Conservation (phyloP, 75 land plant genomes). For the Chamaecyparis obtusa region DNA sequence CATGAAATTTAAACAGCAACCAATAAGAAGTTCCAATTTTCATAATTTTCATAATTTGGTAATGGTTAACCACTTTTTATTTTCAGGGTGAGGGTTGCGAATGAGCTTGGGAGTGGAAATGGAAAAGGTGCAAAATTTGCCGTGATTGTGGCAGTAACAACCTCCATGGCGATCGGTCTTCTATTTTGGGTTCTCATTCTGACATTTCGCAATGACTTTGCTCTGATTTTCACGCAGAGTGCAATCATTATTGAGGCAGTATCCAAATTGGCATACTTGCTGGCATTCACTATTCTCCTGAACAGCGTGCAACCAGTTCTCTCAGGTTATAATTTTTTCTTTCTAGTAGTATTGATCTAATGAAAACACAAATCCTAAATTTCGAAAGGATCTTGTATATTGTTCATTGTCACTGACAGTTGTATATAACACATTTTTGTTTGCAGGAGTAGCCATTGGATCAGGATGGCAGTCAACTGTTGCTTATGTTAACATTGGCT, state of each 20-base stretch:
- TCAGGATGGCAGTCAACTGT: conserved; percentile 30
- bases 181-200: conserved; percentile 38
- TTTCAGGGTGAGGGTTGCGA: conserved; percentile 57
- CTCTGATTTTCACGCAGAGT: conserved; percentile 49
- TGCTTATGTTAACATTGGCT: conserved; percentile 25
- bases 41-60: not conserved
- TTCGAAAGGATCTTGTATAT: not conserved
- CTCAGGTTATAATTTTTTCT: conserved; percentile 29
- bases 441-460: conserved; percentile 31
- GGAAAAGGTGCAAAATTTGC: conserved; percentile 56
- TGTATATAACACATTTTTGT: not conserved
- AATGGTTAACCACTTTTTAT: not conserved
- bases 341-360: not conserved
- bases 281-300: conserved; percentile 52
- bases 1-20: not conserved
- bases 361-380: not conserved
- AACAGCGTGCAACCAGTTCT: conserved; percentile 64
- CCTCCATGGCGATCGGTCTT: conserved; percentile 41
- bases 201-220: conserved; percentile 29
- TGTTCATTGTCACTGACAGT: not conserved
- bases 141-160: conserved; percentile 28
- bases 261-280: conserved; percentile 27
- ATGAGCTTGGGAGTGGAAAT: conserved; percentile 81
- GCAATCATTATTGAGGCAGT: conserved; percentile 24
- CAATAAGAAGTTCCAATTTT: not conserved